Conservation (phyloP, 768 basidiomycete genomes). For the Amanita thiersii region DNA sequence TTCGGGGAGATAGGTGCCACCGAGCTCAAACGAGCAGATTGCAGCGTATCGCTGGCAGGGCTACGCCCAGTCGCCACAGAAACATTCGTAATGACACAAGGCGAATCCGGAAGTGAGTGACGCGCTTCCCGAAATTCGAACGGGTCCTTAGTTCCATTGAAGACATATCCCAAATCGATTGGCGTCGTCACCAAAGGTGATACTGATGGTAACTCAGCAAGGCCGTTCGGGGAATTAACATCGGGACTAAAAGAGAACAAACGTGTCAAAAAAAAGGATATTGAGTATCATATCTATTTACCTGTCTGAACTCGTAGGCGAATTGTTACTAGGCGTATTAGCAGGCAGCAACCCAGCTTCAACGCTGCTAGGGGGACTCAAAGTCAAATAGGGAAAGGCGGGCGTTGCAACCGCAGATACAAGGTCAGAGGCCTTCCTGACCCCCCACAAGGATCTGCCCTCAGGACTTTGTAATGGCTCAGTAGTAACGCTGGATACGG, state of each 20-base stretch:
- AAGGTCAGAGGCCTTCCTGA: background rate
- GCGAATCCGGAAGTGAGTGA: conserved; percentile 23
- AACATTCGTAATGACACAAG: conserved; percentile 10
- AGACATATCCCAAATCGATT: conserved; percentile 15
- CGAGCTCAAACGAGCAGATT: too few species aligned
- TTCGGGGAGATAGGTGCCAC: too few species aligned
- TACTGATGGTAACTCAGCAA: conserved; percentile 22
- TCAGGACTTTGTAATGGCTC: conserved; percentile 6
- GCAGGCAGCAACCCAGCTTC: background rate
- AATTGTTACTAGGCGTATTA: background rate
- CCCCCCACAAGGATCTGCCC: background rate
- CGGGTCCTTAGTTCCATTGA: background rate
- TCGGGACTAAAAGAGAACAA: conserved; percentile 20
- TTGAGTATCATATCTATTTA: conserved; percentile 12
- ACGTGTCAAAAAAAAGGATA: conserved; percentile 10
- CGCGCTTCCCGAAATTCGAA: conserved; percentile 23
- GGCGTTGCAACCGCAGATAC: conserved; percentile 4
- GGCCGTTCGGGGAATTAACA: conserved; percentile 25
- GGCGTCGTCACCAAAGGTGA: conserved; percentile 26
- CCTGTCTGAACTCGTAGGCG: conserved; percentile 11
- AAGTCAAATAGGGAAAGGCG: background rate
- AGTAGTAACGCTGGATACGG: conserved; percentile 2
- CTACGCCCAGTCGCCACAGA: conserved; percentile 13
- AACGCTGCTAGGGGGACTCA: background rate
- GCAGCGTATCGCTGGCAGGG: conserved; percentile 6